Conservation (phyloP, 2,329 filamentous ascomycete species). For the Davidsoniella virescens region DNA sequence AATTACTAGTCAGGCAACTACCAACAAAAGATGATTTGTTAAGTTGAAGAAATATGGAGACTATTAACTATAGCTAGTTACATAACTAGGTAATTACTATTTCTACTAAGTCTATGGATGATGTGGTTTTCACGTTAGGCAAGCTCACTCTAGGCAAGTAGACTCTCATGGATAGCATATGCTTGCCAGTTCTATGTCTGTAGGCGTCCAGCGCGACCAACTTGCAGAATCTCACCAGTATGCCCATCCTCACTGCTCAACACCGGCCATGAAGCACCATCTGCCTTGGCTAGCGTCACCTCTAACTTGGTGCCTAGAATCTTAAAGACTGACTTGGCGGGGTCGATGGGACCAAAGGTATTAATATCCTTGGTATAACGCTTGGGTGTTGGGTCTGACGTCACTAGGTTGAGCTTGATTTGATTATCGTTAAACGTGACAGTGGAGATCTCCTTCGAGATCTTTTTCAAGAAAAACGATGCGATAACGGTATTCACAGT, state of each 20-base stretch:
- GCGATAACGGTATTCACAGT: conserved; percentile 72
- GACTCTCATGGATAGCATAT: not conserved
- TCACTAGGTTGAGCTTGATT: conserved; percentile 68
- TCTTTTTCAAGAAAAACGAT: conserved; percentile 93
- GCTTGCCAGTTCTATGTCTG: conserved; percentile 1
- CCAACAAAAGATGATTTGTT: too few species aligned
- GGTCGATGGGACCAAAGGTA: conserved; percentile 62
- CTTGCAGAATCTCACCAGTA: conserved; percentile 69
- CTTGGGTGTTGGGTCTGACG: conserved; percentile 60
- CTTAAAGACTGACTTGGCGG: conserved; percentile 59
- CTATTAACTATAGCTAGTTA: too few species aligned
- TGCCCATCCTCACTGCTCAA: conserved; percentile 57
- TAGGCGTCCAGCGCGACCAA: conserved; percentile 56
- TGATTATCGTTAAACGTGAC: conserved; percentile 49
- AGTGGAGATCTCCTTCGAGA: conserved; percentile 63
- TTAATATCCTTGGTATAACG: conserved; percentile 59
- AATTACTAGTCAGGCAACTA: too few species aligned
- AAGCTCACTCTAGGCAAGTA: too few species aligned
- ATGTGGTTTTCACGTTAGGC: too few species aligned
- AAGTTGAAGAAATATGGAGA: too few species aligned
- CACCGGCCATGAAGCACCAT: conserved; percentile 71
- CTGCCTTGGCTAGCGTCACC: conserved; percentile 53
- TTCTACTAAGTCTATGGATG: too few species aligned
- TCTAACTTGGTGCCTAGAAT: conserved; percentile 84
- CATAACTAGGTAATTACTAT: too few species aligned